These are phyloP conservation scores for Aspergillus sp. DNA, from an alignment of 2,329 filamentous ascomycete genomes.

Conservation along the genomic window DNA sequence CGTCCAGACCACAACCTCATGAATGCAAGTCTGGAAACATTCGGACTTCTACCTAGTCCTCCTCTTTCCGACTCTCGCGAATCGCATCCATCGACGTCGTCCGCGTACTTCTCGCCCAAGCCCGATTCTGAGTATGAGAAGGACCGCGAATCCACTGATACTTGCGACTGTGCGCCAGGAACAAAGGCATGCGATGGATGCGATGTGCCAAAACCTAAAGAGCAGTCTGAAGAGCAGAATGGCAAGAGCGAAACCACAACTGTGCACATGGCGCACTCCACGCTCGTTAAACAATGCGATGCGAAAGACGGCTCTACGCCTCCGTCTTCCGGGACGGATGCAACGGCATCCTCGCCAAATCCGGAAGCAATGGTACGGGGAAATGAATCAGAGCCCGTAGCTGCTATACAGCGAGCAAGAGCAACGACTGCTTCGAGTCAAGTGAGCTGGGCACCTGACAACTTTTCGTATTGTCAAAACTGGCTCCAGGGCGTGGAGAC, in stretches of 20 bases:
- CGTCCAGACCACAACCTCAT: slow-evolving; percentile 30
- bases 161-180: slow-evolving; percentile 5
- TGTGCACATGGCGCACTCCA: slow-evolving; percentile 27
- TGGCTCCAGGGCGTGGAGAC: slow-evolving; percentile 32
- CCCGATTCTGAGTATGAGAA: slow-evolving; percentile 12
- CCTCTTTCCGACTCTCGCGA: slow-evolving; percentile 27
- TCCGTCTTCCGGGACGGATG: neutral
- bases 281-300: slow-evolving; percentile 22
- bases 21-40: slow-evolving; percentile 22
- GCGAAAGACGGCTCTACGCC: neutral
- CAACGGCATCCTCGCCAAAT: neutral
- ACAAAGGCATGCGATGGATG: slow-evolving; percentile 10
- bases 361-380: neutral
- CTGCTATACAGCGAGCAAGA: slow-evolving; percentile 18
- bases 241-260: slow-evolving; percentile 16
- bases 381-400: neutral
- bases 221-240: neutral
- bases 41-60: slow-evolving; percentile 31
- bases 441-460: slow-evolving; percentile 30
- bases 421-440: slow-evolving; percentile 30
- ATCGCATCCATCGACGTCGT: slow-evolving; percentile 19
- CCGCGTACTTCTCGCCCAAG: slow-evolving; percentile 20
- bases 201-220: slow-evolving; percentile 9
- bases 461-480: slow-evolving; percentile 29
- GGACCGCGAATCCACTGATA: slow-evolving; percentile 5